Base-by-base conservation (phyloP, 2,329 filamentous ascomycete genomes). In the Aspergillus tanneri region DNA sequence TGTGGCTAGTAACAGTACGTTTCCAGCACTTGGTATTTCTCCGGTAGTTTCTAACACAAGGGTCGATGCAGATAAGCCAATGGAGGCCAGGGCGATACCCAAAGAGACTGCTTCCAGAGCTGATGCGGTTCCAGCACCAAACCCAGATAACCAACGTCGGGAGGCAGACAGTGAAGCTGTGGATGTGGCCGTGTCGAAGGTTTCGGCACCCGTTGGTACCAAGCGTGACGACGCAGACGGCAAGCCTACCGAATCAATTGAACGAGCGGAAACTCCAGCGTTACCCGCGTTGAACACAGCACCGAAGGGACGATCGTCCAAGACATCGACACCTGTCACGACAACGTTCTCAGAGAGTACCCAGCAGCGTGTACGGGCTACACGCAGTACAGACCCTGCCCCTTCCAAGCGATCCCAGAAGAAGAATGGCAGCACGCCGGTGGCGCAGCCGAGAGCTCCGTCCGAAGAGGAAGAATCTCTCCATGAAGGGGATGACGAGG, bases 401-500 rank as follows among this genome's bases (percentile, higher is more conserved):
- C 59, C 64, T 10, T 53, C 62, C 7, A 72, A 72, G 46, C 65
- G 70, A 21, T 64, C 61, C 4, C 58, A 65, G 24, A 68, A 71
- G 57, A 71, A 69, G 53, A 59, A 54, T 28, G 56, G 58, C 39
- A 58, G 47, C 7, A 56, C 60, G 11, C 55, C 62, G 3, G 51
- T 54, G 22, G 52, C 55, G 46, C 57, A 52, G 43, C 60, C 61
- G 39, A 57, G 56, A 11, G 63, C 63, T 11, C 64, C 62, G 25
- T 68, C 64, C 0, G 73, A 73, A 43, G 69, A 74, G 12, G 72
- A 58, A 52, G 74, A 77, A 11, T 69, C 69, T 3, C 60, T 69
- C 6, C 62, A 70, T 18, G 76, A 75, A 19, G 75, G 74, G 1
- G 84, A 83, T 10, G 82, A 83, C 6, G 83, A 86, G 27, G 76